phyloP scores from a whole-genome alignment of 768 basidiomycete genomes.

The Floccularia luteovirens region DNA sequence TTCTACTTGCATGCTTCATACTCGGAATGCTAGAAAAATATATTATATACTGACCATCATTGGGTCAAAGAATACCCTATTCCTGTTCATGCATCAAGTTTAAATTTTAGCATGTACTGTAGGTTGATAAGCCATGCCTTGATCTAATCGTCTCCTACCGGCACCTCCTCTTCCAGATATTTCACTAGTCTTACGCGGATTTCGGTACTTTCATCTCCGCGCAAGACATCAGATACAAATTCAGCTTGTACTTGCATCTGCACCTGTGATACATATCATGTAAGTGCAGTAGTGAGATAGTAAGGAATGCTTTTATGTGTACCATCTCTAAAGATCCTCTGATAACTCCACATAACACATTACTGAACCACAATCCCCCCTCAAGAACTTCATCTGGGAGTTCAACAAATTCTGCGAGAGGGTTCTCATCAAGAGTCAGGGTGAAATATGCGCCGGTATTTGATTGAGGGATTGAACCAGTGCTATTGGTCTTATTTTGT shows the following conservation, averaged over 20 bases:
- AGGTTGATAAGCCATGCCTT: not conserved
- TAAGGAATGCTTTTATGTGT: slow-evolving; percentile 11
- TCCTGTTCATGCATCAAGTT: too few relatives aligned
- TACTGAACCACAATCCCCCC: slow-evolving; percentile 95
- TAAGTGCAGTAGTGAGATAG: slow-evolving; percentile 5
- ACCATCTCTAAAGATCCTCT: slow-evolving; percentile 97
- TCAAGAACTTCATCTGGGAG: slow-evolving; percentile 89
- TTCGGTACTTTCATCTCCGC: slow-evolving; percentile 93
- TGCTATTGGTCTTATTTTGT: slow-evolving; percentile 35
- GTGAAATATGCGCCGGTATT: slow-evolving; percentile 60
- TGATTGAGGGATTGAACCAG: slow-evolving; percentile 29
- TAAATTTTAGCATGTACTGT: too few relatives aligned
- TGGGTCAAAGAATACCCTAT: too few relatives aligned
- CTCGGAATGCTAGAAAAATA: too few relatives aligned
- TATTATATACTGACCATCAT: too few relatives aligned
- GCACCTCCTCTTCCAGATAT: slow-evolving; percentile 94
- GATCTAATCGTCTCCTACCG: slow-evolving; percentile 77
- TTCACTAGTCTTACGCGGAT: slow-evolving; percentile 86
- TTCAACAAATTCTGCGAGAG: slow-evolving; percentile 94
- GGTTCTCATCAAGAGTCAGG: slow-evolving; percentile 91
- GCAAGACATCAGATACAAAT: slow-evolving; percentile 84
- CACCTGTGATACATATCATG: slow-evolving; percentile 46
- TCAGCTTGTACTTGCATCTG: slow-evolving; percentile 92
- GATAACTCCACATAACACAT: slow-evolving; percentile 90
- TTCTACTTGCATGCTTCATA: too few relatives aligned